A percentile compares a stretch with the other conserved stretches of the same genome.
Evolutionary conservation across 2,329 filamentous ascomycete species (phyloP).

Genomic region (Colletotrichum lini): DNA sequence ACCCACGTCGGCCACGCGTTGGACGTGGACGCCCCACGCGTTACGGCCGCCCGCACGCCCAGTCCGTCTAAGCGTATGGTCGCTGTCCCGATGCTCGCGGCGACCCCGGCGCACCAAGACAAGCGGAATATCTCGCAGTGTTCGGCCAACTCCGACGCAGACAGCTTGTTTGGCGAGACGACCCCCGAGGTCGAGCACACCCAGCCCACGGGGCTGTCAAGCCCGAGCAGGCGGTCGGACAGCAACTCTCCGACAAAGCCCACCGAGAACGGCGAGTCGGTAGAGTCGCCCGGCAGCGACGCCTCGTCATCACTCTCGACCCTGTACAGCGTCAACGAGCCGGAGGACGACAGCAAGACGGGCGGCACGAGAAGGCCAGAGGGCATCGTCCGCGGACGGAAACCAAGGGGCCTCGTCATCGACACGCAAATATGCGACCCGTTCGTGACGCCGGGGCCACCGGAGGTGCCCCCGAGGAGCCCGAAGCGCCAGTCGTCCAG

Average conservation of each 20-base stretch:
- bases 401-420: slow-evolving; percentile 26
- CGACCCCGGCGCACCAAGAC: slow-evolving; percentile 27
- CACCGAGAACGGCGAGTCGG: slow-evolving; percentile 40
- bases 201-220: slow-evolving; percentile 56
- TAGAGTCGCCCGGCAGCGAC: slow-evolving; percentile 57
- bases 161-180: slow-evolving; percentile 58
- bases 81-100: background rate
- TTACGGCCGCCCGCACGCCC: slow-evolving; percentile 20
- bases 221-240: slow-evolving; percentile 58
- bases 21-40: background rate
- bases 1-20: slow-evolving; percentile 23
- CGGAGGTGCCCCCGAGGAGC: slow-evolving; percentile 20
- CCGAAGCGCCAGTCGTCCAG: slow-evolving; percentile 22
- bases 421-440: slow-evolving; percentile 41
- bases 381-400: slow-evolving; percentile 4
- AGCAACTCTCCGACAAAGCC: slow-evolving; percentile 40
- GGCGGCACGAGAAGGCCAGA: slow-evolving; percentile 9
- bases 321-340: slow-evolving; percentile 68
- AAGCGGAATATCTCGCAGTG: slow-evolving; percentile 29
- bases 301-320: slow-evolving; percentile 70
- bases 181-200: slow-evolving; percentile 52
- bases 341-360: slow-evolving; percentile 51
- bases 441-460: slow-evolving; percentile 26
- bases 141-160: slow-evolving; percentile 46
- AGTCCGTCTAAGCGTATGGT: slow-evolving; percentile 28